Evolutionary conservation across 352 stramenopile genomes (phyloP), one percentile per base, ranked within the genome.

Genomic region (Elongisporangium senticosum): DNA sequence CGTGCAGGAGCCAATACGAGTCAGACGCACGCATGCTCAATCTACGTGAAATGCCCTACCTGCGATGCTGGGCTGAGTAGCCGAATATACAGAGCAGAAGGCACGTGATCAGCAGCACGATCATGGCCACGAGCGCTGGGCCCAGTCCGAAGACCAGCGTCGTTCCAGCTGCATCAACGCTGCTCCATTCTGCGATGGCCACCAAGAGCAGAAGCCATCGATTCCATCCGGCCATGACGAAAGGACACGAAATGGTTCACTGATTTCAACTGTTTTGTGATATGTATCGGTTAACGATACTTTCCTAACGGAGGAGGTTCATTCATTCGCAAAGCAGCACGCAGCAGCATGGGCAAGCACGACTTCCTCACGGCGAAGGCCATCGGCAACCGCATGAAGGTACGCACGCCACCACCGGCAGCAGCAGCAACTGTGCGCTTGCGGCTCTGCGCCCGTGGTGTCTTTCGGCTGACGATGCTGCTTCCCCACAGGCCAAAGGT

Each of bases 381-480:
- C 21, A 91, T 95, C 65, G 74, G 74, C 65, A 95, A 90, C 57
- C 83, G 86, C 61, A 92, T 93, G 71, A 95, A 95, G 82, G 83
- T 90, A 49, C 20, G 49, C 24, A 47, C 20, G 49, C 24, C 17
- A 4, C n/a, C n/a, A n/a, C n/a, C n/a, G n/a, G 13, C 15, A 53
- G 3, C 39, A 49, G 17, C 13, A 26, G 26, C 15, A 8, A n/a
- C n/a, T 58, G 37, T 20, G 50, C 11, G 37, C 48, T 47, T 54
- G 52, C 6, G 14, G 40, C 24, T 33, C n/a, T 55, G 49, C 19
- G 52, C 21, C 39, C 49, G 8, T 33, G 26, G 53, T 51, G 21
- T n/a, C n/a, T n/a, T n/a, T n/a, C n/a, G n/a, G n/a, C 24, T 53
- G 15, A 21, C 22, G 55, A 49, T 14, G 49, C 11, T 28, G 68